These are phyloP conservation scores for Asterochloris erici DNA, from an alignment of 139 green algal genomes.

Conservation along the genomic window DNA sequence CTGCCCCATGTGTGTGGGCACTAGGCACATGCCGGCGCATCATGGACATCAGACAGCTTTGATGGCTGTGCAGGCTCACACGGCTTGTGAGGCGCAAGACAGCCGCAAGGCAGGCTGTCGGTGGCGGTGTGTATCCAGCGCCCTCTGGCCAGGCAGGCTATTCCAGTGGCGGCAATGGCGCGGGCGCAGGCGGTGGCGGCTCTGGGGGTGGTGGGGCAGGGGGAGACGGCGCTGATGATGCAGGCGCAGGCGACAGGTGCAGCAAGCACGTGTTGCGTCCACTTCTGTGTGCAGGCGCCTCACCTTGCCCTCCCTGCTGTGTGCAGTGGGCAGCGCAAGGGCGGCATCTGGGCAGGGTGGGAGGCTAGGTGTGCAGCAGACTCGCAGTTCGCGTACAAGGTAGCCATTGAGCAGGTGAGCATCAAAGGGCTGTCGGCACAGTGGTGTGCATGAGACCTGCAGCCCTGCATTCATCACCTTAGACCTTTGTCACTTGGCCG, in stretches of 20 bases:
- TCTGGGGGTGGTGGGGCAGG: not conserved
- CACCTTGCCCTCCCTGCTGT: not conserved
- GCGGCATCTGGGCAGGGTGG: constrained; percentile 76
- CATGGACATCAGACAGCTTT: too few relatives aligned
- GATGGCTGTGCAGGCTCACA: too few relatives aligned
- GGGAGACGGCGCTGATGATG: too few relatives aligned
- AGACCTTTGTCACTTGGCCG: not conserved
- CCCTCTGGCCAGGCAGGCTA: too few relatives aligned
- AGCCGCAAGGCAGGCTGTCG: too few relatives aligned
- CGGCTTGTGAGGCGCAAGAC: not conserved
- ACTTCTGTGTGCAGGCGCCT: too few relatives aligned
- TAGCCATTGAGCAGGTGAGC: constrained; percentile 80
- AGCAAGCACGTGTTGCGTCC: too few relatives aligned
- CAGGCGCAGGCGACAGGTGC: too few relatives aligned
- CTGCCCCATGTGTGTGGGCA: too few relatives aligned
- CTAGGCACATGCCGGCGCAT: too few relatives aligned
- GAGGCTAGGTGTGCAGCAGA: constrained; percentile 80
- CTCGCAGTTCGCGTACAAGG: constrained; percentile 88
- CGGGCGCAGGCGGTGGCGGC: too few relatives aligned
- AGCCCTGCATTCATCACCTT: not conserved
- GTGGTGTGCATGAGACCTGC: not conserved
- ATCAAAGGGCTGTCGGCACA: not conserved
- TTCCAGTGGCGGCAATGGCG: not conserved
- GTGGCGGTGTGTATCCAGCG: too few relatives aligned
- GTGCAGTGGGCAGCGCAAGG: not conserved